Evolutionary conservation across 371 early-diverging fungal genomes (phyloP), one percentile per base, ranked within the genome.

Genomic region (Syncephalis plumigaleata): DNA sequence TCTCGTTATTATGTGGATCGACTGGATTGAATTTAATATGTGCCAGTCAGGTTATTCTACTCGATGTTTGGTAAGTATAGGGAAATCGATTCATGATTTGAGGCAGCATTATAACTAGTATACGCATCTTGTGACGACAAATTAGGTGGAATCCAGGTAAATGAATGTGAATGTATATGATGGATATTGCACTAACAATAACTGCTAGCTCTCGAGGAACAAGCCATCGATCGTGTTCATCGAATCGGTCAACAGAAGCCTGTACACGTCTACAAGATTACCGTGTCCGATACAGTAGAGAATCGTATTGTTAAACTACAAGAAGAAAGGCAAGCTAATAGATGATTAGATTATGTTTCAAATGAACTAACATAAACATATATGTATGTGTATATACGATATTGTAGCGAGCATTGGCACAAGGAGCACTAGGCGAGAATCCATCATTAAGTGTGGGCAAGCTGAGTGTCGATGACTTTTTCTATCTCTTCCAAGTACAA

Each of bases 11-110:
- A 51, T 85, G 90, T 17, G 79, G 79, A 56, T 90, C 91, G 21
- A 86, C 92, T 9, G 96, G 91, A 2, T 58, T 95, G 18, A 92
- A 92, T 55, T 55, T 95, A 50, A 87, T 87, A 0, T 62, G 66
- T 37, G 93, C 92, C 0, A 76, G 61, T 37, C 71, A 82, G 1
- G 73, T 72, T 66, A 49, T 49, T 20, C 4, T 44, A 9, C 23
- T 9, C 31, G 13, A n/a, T 18, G 18, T 3, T 42, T 18, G 24
- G 18, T 36, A 17, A 27, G 23, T 11, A 21, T 11, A 17, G 16
- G 15, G 9, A 16, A 20, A 40, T 4, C 15, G 20, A n/a, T n/a
- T n/a, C n/a, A n/a, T n/a, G n/a, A n/a, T n/a, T n/a, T n/a, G n/a
- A n/a, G n/a, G n/a, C n/a, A n/a, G n/a, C n/a, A n/a, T n/a, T n/a